Base-by-base conservation (phyloP, 345 rosid genomes). In the Gossypium ekmanianum region DNA sequence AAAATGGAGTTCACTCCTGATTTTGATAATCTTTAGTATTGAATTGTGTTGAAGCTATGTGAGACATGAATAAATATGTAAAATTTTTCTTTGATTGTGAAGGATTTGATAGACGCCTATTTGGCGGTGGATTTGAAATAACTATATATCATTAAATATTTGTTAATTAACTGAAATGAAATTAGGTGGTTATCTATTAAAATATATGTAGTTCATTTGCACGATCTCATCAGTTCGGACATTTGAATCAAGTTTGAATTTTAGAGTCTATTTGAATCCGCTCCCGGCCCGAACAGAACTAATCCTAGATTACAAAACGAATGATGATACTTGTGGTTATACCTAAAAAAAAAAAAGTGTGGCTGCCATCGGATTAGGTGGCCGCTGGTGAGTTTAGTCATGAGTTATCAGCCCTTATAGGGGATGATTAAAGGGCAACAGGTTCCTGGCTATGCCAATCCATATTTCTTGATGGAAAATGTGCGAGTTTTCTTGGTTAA, bases 41-140 rank as follows among this genome's bases (percentile, higher is more conserved):
- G 61, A 51, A 27, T 69, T 51, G 47, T 51, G 61, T 69, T 51
- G 34, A 69, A 69, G 27, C 56, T 13, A 48, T 48, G 72, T 10
- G 3, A 51, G 7, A 29, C 51, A 3, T 27, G 58, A 69, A 2
- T 18, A 58, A 11, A 11, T 22, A 22, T 11, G 27, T 22, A 58
- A 58, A 22, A 22, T 11, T 58, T 58, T 14, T 58, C 29, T 22
- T 58, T 22, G 62, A 22, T 58, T 58, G 62, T 7, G 16, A 20
- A 18, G 5, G 27, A 56, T 56, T 56, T 56, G 26, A 56, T 56
- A 24, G 61, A 14, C 20, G 9, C n/a, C 55, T 52, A 56, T 56
- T 4, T 8, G 3, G 61, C 26, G 12, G 61, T 56, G 61, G 20
- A 56, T 56, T 56, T 18, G 9, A 18, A 56, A 56, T 18, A 7